phyloP scores from a whole-genome alignment of 2,329 filamentous ascomycete genomes.

The Meredithiella fracta region DNA sequence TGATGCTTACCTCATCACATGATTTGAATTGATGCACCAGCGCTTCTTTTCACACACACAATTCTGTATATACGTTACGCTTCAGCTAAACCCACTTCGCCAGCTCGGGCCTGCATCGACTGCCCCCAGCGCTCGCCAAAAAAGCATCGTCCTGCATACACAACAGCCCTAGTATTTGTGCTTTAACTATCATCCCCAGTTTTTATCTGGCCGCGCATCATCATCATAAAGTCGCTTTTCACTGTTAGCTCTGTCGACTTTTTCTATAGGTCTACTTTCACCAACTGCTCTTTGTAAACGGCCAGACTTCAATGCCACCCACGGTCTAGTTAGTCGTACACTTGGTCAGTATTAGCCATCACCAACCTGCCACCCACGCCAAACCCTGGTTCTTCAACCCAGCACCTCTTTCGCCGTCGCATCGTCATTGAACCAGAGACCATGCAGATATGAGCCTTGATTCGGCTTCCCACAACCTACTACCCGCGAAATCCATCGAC shows the following conservation, averaged over 20 bases:
- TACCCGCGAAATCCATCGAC: not conserved
- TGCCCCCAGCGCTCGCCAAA: not conserved
- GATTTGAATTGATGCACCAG: too few relatives aligned
- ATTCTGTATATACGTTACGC: not conserved
- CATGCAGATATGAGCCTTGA: conserved; percentile 1
- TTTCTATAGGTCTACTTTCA: too few relatives aligned
- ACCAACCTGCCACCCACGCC: not conserved
- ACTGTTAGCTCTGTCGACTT: too few relatives aligned
- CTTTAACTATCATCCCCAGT: too few relatives aligned
- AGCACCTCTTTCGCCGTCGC: not conserved
- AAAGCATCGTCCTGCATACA: not conserved
- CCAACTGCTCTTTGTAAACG: too few relatives aligned
- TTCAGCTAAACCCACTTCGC: not conserved
- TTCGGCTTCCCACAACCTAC: not conserved
- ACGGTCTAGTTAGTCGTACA: not conserved
- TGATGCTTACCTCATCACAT: too few relatives aligned
- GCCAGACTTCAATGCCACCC: too few relatives aligned
- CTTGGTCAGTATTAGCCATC: not conserved
- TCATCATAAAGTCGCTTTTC: not conserved
- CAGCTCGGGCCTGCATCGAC: not conserved
- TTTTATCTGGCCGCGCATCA: not conserved
- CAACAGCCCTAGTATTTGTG: too few relatives aligned
- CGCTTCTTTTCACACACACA: not conserved
- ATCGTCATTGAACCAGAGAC: not conserved
- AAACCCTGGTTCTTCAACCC: not conserved